These are phyloP conservation scores for Grigorovia transvaalensis DNA, from an alignment of 805 yeast genomes.

Conservation along the genomic window DNA sequence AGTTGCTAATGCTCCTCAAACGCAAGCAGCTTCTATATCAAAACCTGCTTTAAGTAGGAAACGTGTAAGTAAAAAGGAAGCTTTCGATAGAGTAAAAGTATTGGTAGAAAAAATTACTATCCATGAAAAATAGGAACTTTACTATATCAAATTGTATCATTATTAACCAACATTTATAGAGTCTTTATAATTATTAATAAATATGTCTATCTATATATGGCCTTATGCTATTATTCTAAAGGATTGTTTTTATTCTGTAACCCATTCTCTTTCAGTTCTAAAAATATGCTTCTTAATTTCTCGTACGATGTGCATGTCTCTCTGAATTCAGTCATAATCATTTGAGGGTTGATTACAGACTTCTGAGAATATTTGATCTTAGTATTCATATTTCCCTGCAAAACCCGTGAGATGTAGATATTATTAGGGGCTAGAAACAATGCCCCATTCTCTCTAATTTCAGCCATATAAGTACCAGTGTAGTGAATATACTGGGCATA, in stretches of 20 bases:
- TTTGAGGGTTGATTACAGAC: constrained; percentile 51
- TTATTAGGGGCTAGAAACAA: constrained; percentile 81
- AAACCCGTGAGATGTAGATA: constrained; percentile 65
- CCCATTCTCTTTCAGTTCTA: constrained; percentile 47
- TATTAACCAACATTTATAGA: too few species aligned
- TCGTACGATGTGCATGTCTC: constrained; percentile 46
- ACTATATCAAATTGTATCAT: background rate
- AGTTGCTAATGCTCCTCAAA: background rate
- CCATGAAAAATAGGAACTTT: background rate
- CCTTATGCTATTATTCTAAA: background rate
- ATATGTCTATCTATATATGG: background rate
- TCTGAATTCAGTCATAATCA: constrained; percentile 60
- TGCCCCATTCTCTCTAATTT: constrained; percentile 67
- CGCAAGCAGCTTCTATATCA: background rate
- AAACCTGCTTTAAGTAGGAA: constrained; percentile 15
- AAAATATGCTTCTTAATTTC: constrained; percentile 41
- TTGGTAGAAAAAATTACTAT: constrained; percentile 17
- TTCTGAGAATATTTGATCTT: constrained; percentile 27
- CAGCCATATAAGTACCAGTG: constrained; percentile 85
- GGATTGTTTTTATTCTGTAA: background rate
- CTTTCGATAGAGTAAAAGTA: constrained; percentile 21
- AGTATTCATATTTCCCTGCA: constrained; percentile 33
- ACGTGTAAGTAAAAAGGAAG: constrained; percentile 28
- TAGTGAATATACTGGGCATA: constrained; percentile 83
- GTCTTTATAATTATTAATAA: too few species aligned